Percentiles rank a stretch among this genome's conserved stretches.
phyloP scores from a whole-genome alignment of 345 rosid species.

The Jatropha curcas region DNA sequence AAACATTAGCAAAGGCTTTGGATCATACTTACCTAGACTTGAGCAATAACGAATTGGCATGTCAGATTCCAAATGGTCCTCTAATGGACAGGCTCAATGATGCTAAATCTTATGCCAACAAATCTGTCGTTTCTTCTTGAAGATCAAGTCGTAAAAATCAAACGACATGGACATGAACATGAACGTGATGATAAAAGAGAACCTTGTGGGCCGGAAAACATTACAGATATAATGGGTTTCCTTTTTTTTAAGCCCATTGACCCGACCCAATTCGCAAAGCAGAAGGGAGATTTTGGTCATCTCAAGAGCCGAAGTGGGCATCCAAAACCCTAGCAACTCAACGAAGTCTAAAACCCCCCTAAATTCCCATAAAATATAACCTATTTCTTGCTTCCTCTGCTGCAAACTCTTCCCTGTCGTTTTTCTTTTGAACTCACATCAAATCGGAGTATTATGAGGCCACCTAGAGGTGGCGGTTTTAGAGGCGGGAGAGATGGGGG shows the following conservation, averaged over 20 bases:
- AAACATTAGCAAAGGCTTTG: constrained; percentile 24
- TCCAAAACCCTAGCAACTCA: no score
- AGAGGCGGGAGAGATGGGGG: constrained; percentile 1
- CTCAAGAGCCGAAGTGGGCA: neutral
- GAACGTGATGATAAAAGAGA: no score
- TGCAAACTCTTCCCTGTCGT: no score
- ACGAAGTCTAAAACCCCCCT: neutral
- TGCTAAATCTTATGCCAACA: constrained; percentile 37
- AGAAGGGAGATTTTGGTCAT: constrained; percentile 1
- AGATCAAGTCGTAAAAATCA: no score
- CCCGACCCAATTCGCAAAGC: constrained; percentile 24
- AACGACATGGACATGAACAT: no score
- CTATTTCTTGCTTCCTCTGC: neutral
- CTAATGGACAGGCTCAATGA: constrained; percentile 39
- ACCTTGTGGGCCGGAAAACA: no score
- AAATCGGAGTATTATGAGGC: neutral
- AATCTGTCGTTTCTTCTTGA: no score
- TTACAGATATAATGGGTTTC: no score
- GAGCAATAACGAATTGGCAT: constrained; percentile 41
- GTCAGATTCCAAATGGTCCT: constrained; percentile 37
- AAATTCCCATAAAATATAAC: neutral
- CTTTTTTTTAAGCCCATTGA: no score
- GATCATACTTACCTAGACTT: constrained; percentile 24
- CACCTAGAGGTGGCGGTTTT: constrained; percentile 15
- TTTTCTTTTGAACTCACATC: neutral